Base-by-base conservation (phyloP, 2,329 filamentous ascomycete species). In the Bimuria novae-zelandiae region DNA sequence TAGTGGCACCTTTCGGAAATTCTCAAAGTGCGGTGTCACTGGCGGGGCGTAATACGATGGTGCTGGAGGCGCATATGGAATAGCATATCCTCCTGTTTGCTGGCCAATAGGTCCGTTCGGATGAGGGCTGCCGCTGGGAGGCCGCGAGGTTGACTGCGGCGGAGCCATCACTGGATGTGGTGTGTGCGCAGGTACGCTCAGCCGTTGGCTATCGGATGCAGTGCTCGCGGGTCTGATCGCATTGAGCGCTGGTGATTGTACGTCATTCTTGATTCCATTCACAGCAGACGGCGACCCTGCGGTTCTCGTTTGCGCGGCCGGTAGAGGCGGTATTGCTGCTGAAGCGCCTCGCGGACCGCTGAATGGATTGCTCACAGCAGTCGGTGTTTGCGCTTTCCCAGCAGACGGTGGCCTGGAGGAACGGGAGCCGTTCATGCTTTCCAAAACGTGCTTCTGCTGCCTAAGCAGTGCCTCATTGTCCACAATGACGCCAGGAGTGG, bases 391-490 rank as follows among this genome's bases (percentile, higher is more conserved):
- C 10, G 62, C 35, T 49, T 68, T 69, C 1, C 63, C 69, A 33
- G 63, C 56, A 29, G 69, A 66, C 7, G 57, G 55, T 25, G 67
- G 62, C 16, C 65, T 64, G 27, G 68, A 62, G n/a, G 61, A 62
- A 22, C 58, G 59, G 22, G 68, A 64, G 27, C 74, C 76, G 49
- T 76, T 78, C 64, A 80, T 76, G 53, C 79, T 80, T 37, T 81
- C 76, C 57, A 77, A 72, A 10, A 82, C 78, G 57, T 80, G 75
- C 36, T 78, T 75, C 62, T 80, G 78, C 63, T 84, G 82, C 33
- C 81, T 75, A 55, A 76, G 72, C 14, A 84, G 71, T 7, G 82
- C 79, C 56, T 82, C 82, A 36, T 72, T 79, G 65, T 85, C 82
- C 37, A 84, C 77, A 30, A 79, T 77, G 33, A 82, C 75, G 23